Evolutionary conservation across 2,329 filamentous ascomycete species (phyloP).

Genomic region (Didymella segeticola): DNA sequence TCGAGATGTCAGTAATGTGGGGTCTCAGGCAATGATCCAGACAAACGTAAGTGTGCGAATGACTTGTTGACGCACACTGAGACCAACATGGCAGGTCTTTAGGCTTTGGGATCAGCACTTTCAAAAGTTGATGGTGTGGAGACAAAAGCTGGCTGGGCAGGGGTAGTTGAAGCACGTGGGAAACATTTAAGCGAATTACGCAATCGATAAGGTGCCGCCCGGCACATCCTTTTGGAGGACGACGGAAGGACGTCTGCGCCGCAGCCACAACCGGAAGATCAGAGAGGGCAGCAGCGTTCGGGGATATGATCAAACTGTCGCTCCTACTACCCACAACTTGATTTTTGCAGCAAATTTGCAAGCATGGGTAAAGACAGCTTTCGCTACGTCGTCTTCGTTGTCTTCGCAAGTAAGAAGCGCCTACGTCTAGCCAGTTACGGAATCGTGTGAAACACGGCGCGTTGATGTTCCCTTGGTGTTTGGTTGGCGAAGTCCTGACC

Average conservation of each 20-base stretch:
- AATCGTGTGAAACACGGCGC: conserved; percentile 19
- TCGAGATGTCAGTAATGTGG: conserved; percentile 10
- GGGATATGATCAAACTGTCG: conserved; percentile 3
- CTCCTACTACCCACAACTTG: not conserved
- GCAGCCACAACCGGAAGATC: conserved; percentile 15
- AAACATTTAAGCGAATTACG: conserved; percentile 15
- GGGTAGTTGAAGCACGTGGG: conserved; percentile 9
- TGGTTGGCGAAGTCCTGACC: conserved; percentile 14
- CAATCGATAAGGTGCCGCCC: conserved; percentile 14
- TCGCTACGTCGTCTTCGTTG: not conserved
- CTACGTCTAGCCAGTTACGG: conserved; percentile 1
- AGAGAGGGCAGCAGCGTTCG: conserved; percentile 9
- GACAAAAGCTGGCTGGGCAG: conserved; percentile 13
- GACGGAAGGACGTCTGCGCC: conserved; percentile 6
- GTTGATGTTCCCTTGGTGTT: conserved; percentile 17
- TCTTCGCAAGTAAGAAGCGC: conserved; percentile 9
- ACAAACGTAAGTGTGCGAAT: conserved; percentile 2
- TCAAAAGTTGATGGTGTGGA: conserved; percentile 12
- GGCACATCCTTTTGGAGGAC: conserved; percentile 5
- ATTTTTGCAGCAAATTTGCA: conserved; percentile 1
- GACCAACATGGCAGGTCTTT: conserved; percentile 15
- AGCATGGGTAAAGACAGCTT: not conserved
- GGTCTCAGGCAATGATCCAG: conserved; percentile 1
- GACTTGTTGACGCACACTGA: conserved; percentile 7
- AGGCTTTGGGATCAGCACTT: conserved; percentile 8